Evolutionary conservation across 1,284 basidiomycete species (phyloP).

Genomic region (Boletus sp.): DNA sequence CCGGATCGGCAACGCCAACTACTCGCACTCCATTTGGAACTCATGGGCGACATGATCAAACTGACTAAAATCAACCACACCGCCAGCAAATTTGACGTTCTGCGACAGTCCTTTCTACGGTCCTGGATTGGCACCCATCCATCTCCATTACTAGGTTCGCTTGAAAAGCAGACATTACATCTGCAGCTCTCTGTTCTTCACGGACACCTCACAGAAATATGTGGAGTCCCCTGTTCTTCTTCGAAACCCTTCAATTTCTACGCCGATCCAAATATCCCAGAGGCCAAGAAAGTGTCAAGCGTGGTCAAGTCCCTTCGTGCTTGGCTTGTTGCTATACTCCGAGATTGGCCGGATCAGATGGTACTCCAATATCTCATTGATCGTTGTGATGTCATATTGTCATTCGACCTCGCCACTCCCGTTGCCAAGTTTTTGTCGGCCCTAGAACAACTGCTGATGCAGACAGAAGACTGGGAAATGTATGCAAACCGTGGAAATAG

Average conservation of each 20-base stretch:
- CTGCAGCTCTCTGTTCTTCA: constrained; percentile 30
- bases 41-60: constrained; percentile 15
- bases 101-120: constrained; percentile 23
- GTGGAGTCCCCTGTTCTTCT: constrained; percentile 4
- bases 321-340: constrained; percentile 58
- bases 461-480: constrained; percentile 96
- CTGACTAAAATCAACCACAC: neutral
- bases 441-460: constrained; percentile 82
- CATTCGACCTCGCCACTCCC: constrained; percentile 66
- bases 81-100: constrained; percentile 16
- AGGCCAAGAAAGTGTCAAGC: constrained; percentile 59
- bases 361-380: constrained; percentile 82
- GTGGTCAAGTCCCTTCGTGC: constrained; percentile 50
- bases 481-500: constrained; percentile 88
- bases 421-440: constrained; percentile 83
- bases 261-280: constrained; percentile 63
- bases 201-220: constrained; percentile 22
- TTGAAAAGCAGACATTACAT: constrained; percentile 27
- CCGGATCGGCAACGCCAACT: constrained; percentile 24
- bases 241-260: constrained; percentile 71
- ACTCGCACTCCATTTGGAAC: constrained; percentile 26
- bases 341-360: constrained; percentile 97
- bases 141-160: constrained; percentile 21
- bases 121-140: constrained; percentile 18
- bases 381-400: constrained; percentile 70